A percentile compares a stretch with the other conserved stretches of the same genome.
Evolutionary conservation across 257 asterid species (phyloP).

Genomic region (Penstemon newberryi): DNA sequence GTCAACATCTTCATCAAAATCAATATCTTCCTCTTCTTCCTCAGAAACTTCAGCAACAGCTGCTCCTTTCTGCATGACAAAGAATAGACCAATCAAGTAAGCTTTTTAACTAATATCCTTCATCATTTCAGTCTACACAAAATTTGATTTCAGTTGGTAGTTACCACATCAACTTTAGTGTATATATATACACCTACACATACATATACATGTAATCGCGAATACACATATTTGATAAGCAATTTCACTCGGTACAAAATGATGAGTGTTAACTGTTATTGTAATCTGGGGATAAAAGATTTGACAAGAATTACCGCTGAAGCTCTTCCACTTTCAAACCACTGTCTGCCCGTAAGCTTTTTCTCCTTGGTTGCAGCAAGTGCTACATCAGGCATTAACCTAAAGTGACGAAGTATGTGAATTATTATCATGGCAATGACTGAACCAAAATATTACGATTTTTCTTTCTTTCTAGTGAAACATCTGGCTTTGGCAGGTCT

Average conservation of each 20-base stretch:
- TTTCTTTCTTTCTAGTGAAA: slow-evolving; percentile 13
- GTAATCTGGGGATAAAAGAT: neutral
- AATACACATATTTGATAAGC: too few species aligned
- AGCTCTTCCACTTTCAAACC: slow-evolving; percentile 92
- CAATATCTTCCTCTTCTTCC: slow-evolving; percentile 79
- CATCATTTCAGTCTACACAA: slow-evolving; percentile 2
- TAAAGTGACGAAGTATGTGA: slow-evolving; percentile 31
- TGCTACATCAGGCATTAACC: slow-evolving; percentile 97
- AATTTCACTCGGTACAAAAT: neutral
- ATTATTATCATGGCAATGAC: slow-evolving; percentile 4
- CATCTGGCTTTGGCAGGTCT: neutral
- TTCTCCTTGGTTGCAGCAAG: slow-evolving; percentile 86
- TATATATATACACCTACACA: neutral
- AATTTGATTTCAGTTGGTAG: neutral
- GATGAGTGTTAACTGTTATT: slow-evolving; percentile 1
- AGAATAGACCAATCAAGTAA: slow-evolving; percentile 18
- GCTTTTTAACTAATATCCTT: neutral
- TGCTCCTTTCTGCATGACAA: slow-evolving; percentile 62
- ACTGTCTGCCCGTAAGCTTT: slow-evolving; percentile 85
- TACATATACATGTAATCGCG: neutral
- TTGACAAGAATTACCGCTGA: slow-evolving; percentile 41
- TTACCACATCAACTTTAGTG: neutral
- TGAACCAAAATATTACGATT: neutral
- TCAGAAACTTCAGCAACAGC: slow-evolving; percentile 68
- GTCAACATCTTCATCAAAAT: slow-evolving; percentile 87